Evolutionary conservation across 169 alveolate species (phyloP).

Genomic region (Cryptosporidium viatorum): DNA sequence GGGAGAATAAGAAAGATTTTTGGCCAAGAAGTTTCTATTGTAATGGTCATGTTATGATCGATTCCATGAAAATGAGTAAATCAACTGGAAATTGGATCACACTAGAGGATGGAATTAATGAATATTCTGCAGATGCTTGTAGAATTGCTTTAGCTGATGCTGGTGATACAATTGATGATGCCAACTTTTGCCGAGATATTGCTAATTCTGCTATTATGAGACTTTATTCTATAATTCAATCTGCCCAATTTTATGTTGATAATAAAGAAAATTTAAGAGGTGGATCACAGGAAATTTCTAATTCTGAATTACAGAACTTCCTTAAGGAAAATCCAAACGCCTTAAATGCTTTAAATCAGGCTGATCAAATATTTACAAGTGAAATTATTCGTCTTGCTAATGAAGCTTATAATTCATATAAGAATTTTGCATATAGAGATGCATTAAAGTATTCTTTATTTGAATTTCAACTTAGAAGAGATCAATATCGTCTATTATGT

Average conservation of each 20-base stretch:
- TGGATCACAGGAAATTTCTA: conserved; percentile 53
- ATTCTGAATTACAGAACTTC: conserved; percentile 22
- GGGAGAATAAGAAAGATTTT: conserved; percentile 88
- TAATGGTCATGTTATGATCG: conserved; percentile 96
- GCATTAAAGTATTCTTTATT: conserved; percentile 88
- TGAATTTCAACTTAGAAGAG: conserved; percentile 84
- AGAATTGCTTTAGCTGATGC: conserved; percentile 98
- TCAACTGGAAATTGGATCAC: conserved; percentile 97
- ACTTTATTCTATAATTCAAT: conserved; percentile 80
- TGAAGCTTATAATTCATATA: conserved; percentile 84
- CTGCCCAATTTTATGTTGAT: conserved; percentile 81
- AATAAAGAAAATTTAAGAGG: conserved; percentile 77
- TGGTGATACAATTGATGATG: conserved; percentile 97
- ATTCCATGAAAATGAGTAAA: conserved; percentile 97
- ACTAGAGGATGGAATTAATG: conserved; percentile 89
- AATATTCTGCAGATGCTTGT: conserved; percentile 97
- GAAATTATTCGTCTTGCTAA: conserved; percentile 84
- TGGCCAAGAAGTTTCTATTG: conserved; percentile 93
- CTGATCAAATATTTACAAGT: conserved; percentile 86
- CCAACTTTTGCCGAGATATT: conserved; percentile 90
- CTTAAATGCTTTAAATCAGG: conserved; percentile 44
- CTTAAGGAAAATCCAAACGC: conserved; percentile 17
- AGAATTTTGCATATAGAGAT: conserved; percentile 85
- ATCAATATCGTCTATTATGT: conserved; percentile 81
- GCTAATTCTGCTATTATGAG: conserved; percentile 89